Conservation (phyloP, 2,329 filamentous ascomycete species). For the Colletotrichum lini region DNA sequence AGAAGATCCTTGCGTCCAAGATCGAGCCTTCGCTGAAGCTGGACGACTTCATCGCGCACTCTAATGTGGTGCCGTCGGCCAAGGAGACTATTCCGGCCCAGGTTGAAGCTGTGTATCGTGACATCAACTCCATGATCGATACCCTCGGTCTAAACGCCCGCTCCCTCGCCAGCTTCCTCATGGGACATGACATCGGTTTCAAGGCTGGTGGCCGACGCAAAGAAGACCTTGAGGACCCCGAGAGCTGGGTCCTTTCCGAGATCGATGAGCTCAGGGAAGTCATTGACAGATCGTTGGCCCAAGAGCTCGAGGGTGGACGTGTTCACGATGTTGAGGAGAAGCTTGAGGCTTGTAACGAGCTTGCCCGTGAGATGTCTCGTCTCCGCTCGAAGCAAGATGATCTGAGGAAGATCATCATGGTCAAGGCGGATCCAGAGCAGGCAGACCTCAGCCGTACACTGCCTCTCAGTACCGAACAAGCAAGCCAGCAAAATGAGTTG, state of each 20-base stretch:
- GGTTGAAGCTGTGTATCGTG: constrained; percentile 79
- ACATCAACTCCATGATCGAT: constrained; percentile 95
- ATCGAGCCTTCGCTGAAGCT: constrained; percentile 74
- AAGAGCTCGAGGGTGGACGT: constrained; percentile 76
- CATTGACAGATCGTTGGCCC: constrained; percentile 74
- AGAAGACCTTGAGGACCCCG: constrained; percentile 77
- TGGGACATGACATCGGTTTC: constrained; percentile 73
- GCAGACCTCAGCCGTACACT: constrained; percentile 75
- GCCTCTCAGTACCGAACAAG: constrained; percentile 87
- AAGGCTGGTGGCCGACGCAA: constrained; percentile 70
- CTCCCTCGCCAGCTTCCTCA: constrained; percentile 76
- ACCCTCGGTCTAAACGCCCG: constrained; percentile 87
- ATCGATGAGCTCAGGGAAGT: constrained; percentile 77
- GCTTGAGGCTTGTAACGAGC: constrained; percentile 75
- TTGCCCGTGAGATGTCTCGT: constrained; percentile 78
- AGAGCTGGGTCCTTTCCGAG: constrained; percentile 83
- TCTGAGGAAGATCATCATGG: constrained; percentile 81
- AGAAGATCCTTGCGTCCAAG: constrained; percentile 72
- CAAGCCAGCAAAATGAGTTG: constrained; percentile 86
- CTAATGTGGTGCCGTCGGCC: constrained; percentile 66
- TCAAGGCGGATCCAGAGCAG: constrained; percentile 77
- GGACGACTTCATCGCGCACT: constrained; percentile 77
- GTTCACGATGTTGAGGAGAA: constrained; percentile 79
- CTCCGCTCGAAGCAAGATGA: constrained; percentile 84
- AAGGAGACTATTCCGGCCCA: constrained; percentile 73